phyloP scores from a whole-genome alignment of 2,329 filamentous ascomycete genomes.

The Cylindrodendrum hubeiense region DNA sequence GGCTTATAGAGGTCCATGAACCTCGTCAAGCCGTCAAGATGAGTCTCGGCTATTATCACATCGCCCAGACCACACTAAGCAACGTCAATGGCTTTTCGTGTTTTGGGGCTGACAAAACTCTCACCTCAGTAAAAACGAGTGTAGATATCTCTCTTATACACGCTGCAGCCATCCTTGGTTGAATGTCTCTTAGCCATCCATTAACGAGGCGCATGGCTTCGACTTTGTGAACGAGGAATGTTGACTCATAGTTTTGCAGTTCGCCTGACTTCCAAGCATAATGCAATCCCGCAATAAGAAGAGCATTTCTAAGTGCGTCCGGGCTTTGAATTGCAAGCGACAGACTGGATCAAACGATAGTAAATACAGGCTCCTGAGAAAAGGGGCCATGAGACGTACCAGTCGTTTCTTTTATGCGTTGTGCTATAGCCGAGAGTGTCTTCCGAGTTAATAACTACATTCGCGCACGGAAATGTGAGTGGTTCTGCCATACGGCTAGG shows the following conservation, averaged over 20 bases:
- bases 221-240: constrained; percentile 37
- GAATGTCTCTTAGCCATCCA: background rate
- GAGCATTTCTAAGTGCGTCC: constrained; percentile 31
- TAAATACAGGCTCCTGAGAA: background rate
- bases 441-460: background rate
- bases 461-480: background rate
- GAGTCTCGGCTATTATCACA: constrained; percentile 29
- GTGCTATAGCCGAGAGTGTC: background rate
- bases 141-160: constrained; percentile 37
- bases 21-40: constrained; percentile 33
- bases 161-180: background rate
- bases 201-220: constrained; percentile 36
- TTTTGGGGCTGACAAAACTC: rapidly evolving
- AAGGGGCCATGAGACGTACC: constrained; percentile 4
- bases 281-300: constrained; percentile 38
- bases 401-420: background rate
- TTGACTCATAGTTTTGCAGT: constrained; percentile 30
- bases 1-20: constrained; percentile 37
- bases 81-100: background rate
- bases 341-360: constrained; percentile 17
- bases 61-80: constrained; percentile 36
- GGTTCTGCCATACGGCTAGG: background rate
- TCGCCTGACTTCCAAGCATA: constrained; percentile 35
- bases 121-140: constrained; percentile 35
- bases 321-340: constrained; percentile 23